Evolutionary conservation across 441 rosid genomes (phyloP), one percentile per base, ranked within the genome.

Genomic region (Euphorbia neoarborescens): DNA sequence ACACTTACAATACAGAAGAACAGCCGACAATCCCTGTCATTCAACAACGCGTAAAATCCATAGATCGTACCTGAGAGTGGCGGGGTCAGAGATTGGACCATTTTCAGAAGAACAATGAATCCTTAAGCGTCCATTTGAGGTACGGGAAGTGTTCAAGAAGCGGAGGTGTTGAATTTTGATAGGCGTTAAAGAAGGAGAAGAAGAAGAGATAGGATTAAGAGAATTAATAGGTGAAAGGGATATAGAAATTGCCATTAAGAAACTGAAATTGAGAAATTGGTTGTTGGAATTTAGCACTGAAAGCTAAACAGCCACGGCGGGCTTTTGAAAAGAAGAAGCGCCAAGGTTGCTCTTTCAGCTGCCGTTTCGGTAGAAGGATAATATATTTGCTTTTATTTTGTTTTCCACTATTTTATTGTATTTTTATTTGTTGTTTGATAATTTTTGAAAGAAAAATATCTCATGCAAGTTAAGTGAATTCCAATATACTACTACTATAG

Each of bases 211-310:
- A 25, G 75, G 57, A 6, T 73, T 79, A 56, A 76, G 57, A 53
- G 86, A 75, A n/a, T 79, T 67, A 13, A 76, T 24, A 22, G 84
- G 84, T 37, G 76, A 54, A 32, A 75, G 71, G 27, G 81, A 81
- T 53, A 76, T 28, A 4, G 84, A 77, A 71, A 79, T 70, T 56
- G 90, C 85, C 95, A 91, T 89, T 56, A 46, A 59, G 35, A 63
- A 56, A 19, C 24, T 51, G n/a, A 51, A 7, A 37, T 3, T 34
- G 24, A n/a, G 50, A 51, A 51, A 51, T 48, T 32, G 34, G 34
- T 32, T 32, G 34, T 32, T 32, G 4, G 34, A 32, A 32, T 32
- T 32, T 48, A 20, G 53, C 53, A 17, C 20, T 14, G 53, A 48
- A 15, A 48, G 53, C 53, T 48, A 3, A 14, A 61, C 65, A 53